These are phyloP conservation scores for Rhododendron vialii DNA, from an alignment of 148 eudicot genomes.

Conservation along the genomic window DNA sequence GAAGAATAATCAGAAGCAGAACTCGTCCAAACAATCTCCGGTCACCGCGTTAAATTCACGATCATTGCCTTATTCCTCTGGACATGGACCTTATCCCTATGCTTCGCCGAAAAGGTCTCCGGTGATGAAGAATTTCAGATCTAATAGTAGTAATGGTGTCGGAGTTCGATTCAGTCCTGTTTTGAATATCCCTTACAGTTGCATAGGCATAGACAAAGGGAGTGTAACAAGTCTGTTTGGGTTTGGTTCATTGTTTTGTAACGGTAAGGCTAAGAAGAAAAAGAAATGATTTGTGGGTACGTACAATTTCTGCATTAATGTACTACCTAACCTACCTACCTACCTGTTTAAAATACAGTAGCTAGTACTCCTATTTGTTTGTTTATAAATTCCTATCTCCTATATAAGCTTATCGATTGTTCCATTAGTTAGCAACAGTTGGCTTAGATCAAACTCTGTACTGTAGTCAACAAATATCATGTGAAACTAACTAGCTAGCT, in stretches of 20 bases:
- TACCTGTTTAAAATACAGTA: too few relatives aligned
- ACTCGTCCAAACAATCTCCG: conserved; percentile 26
- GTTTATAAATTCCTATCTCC: too few relatives aligned
- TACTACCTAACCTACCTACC: too few relatives aligned
- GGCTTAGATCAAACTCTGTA: not conserved
- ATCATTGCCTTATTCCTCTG: conserved; percentile 14
- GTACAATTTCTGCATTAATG: not conserved
- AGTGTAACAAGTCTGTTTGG: conserved; percentile 67
- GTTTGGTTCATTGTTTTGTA: conserved; percentile 66
- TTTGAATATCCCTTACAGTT: conserved; percentile 51
- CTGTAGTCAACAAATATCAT: not conserved
- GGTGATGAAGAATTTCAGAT: conserved; percentile 31
- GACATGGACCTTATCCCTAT: conserved; percentile 1
- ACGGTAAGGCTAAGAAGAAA: conserved; percentile 53
- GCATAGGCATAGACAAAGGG: conserved; percentile 51
- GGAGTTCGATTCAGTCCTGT: conserved; percentile 48
- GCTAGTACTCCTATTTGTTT: too few relatives aligned
- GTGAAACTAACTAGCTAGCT: not conserved
- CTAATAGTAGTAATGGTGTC: conserved; percentile 30
- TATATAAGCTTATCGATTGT: not conserved
- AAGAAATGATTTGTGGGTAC: conserved; percentile 24
- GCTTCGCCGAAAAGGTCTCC: conserved; percentile 31
- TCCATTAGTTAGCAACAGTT: not conserved
- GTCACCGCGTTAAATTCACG: not conserved
- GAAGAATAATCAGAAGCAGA: conserved; percentile 29